Evolutionary conservation across 768 basidiomycete species (phyloP).

Genomic region (Chlorophyllum brunneum): DNA sequence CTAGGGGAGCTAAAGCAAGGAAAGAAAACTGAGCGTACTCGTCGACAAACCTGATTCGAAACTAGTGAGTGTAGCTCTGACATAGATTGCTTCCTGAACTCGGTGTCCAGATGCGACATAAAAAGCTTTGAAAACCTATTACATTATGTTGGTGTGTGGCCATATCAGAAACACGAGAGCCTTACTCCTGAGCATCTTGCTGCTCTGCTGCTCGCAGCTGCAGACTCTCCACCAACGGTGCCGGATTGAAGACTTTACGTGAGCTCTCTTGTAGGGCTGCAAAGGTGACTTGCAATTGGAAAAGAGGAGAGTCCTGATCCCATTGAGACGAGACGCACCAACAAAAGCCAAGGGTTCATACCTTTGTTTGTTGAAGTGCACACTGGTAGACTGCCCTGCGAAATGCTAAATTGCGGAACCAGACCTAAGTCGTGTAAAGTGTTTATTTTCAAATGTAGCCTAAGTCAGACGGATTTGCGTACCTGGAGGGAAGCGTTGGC

Average conservation of each 20-base stretch:
- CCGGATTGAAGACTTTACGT: slow-evolving; percentile 75
- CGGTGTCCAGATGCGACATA: slow-evolving; percentile 81
- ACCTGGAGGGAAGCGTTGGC: slow-evolving; percentile 94
- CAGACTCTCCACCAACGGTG: slow-evolving; percentile 80
- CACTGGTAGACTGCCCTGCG: slow-evolving; percentile 81
- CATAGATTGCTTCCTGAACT: slow-evolving; percentile 79
- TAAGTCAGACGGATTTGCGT: too few species aligned
- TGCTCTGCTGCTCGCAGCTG: slow-evolving; percentile 80
- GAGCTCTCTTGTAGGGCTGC: slow-evolving; percentile 78
- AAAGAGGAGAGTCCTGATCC: slow-evolving; percentile 69
- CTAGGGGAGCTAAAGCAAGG: slow-evolving; percentile 34
- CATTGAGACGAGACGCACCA: background rate
- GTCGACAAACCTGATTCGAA: slow-evolving; percentile 55
- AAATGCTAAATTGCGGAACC: slow-evolving; percentile 86
- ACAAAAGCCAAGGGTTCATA: slow-evolving; percentile 10
- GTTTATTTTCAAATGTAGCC: too few species aligned
- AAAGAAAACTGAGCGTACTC: background rate
- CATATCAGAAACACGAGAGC: slow-evolving; percentile 9
- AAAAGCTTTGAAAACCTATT: slow-evolving; percentile 90
- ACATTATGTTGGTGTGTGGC: background rate
- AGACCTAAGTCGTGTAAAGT: slow-evolving; percentile 59
- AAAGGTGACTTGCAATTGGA: slow-evolving; percentile 76
- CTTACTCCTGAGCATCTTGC: slow-evolving; percentile 95
- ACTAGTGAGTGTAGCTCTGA: slow-evolving; percentile 65
- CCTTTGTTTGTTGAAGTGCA: slow-evolving; percentile 51